Percentiles rank a stretch among this genome's conserved stretches.
Conservation (phyloP, 345 rosid genomes). For the Nephelium lappaceum region DNA sequence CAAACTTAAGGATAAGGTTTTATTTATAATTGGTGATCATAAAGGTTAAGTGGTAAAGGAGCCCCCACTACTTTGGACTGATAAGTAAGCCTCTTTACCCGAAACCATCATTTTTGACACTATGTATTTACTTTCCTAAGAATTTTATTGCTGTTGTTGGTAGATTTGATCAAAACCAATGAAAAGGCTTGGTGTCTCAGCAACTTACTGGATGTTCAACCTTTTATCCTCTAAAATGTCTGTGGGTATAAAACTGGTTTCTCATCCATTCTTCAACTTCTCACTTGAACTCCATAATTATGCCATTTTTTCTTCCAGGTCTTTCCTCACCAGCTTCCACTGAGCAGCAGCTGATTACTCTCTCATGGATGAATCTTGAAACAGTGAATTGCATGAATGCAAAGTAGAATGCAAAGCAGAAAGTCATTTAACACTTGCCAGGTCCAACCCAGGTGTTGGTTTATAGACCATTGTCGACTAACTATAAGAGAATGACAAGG, state of each 20-base stretch:
- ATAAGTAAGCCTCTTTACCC: conserved; percentile 24
- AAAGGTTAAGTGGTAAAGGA: conserved; percentile 30
- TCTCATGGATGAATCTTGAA: neutral
- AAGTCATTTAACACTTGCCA: neutral
- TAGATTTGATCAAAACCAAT: neutral
- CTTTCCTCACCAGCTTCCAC: neutral
- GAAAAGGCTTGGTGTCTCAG: neutral
- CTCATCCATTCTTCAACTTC: neutral
- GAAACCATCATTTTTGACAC: neutral
- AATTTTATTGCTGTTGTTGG: neutral
- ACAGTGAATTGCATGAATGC: conserved; percentile 3
- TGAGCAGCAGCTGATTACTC: conserved; percentile 9
- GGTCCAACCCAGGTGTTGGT: neutral
- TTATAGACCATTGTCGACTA: neutral
- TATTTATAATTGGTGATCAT: conserved; percentile 47
- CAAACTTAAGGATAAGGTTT: conserved; percentile 57
- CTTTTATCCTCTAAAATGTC: neutral
- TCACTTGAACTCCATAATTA: neutral
- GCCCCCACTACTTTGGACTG: conserved; percentile 8
- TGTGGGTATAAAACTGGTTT: neutral
- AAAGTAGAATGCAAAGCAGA: neutral
- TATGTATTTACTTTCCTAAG: neutral
- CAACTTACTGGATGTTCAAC: neutral
- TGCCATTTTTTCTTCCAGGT: conserved; percentile 12
- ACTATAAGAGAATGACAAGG: too few relatives aligned